These are phyloP conservation scores for Penicillium longicatenatum DNA, from an alignment of 495 filamentous ascomycete species.

Conservation along the genomic window DNA sequence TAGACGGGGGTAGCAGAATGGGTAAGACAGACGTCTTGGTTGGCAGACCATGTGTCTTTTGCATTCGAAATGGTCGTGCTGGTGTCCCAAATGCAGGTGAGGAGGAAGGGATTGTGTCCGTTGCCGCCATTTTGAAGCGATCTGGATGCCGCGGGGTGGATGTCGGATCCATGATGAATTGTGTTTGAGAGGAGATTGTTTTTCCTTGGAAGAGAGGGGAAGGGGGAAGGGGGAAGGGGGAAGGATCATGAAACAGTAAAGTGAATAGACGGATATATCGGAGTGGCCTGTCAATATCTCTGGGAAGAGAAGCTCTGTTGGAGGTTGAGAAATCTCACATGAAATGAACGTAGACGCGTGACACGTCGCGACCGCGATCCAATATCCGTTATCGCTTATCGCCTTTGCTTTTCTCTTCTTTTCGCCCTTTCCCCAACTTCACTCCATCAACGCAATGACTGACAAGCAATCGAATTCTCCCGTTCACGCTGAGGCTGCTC, in stretches of 20 bases:
- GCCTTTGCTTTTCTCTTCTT: slow-evolving; percentile 1
- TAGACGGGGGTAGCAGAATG: slow-evolving; percentile 82
- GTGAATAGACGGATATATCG: too few relatives aligned
- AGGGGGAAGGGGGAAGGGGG: too few relatives aligned
- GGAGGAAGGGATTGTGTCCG: slow-evolving; percentile 75
- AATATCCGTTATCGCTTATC: slow-evolving; percentile 10
- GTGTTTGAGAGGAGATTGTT: background rate
- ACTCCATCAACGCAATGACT: slow-evolving; percentile 21
- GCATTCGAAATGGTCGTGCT: slow-evolving; percentile 62
- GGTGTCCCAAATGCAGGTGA: slow-evolving; percentile 89
- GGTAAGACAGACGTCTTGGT: slow-evolving; percentile 78
- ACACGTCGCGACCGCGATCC: slow-evolving; percentile 17
- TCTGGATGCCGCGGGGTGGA: slow-evolving; percentile 31
- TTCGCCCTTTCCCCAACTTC: background rate
- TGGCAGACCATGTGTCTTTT: slow-evolving; percentile 44
- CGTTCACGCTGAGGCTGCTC: slow-evolving; percentile 7
- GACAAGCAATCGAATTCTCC: slow-evolving; percentile 17
- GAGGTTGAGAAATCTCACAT: background rate
- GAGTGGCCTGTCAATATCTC: too few relatives aligned
- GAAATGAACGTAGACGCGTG: slow-evolving; percentile 22
- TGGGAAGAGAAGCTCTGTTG: background rate
- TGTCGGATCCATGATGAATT: slow-evolving; percentile 26
- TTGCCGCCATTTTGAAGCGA: slow-evolving; percentile 33
- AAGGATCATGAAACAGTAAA: too few relatives aligned
- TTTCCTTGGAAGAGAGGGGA: background rate